Evolutionary conservation across 139 green algal species (phyloP).

Genomic region (Chlamydomonas urium): DNA sequence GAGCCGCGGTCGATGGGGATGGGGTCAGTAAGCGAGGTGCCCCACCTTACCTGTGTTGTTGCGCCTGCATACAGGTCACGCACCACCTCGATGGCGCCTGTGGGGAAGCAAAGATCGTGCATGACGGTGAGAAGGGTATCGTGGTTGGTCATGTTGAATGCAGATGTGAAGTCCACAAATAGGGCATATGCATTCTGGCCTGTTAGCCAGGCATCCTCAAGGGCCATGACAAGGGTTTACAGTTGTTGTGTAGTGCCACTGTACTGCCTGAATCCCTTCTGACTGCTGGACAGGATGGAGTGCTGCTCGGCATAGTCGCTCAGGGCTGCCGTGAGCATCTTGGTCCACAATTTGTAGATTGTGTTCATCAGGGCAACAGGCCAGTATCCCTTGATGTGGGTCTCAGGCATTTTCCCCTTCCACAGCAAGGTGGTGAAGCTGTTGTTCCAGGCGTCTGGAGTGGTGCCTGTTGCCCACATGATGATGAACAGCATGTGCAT

Average conservation of each 20-base stretch:
- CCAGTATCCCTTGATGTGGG: constrained; percentile 26
- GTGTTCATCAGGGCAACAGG: constrained; percentile 26
- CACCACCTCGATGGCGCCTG: constrained; percentile 27
- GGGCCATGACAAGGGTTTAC: constrained; percentile 25
- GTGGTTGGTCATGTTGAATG: constrained; percentile 43
- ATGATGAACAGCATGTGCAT: constrained; percentile 24
- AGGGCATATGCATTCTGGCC: constrained; percentile 25
- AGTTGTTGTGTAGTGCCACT: too few relatives aligned
- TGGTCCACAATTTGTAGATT: constrained; percentile 43
- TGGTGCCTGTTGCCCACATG: constrained; percentile 32
- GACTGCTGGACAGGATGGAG: constrained; percentile 21
- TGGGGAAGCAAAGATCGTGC: constrained; percentile 33
- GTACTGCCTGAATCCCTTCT: constrained; percentile 39
- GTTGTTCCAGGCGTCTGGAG: constrained; percentile 26
- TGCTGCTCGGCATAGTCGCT: constrained; percentile 12
- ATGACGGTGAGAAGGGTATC: constrained; percentile 34
- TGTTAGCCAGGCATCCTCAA: constrained; percentile 23
- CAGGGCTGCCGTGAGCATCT: constrained; percentile 18
- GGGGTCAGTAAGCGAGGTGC: not conserved
- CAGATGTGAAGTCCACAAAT: constrained; percentile 34
- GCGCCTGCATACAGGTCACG: constrained; percentile 38
- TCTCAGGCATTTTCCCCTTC: constrained; percentile 25
- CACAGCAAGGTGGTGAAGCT: constrained; percentile 31
- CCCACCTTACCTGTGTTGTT: constrained; percentile 13
- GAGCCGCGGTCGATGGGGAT: constrained; percentile 25